phyloP scores from a whole-genome alignment of 257 asterid genomes.

The Salvia hispanica region DNA sequence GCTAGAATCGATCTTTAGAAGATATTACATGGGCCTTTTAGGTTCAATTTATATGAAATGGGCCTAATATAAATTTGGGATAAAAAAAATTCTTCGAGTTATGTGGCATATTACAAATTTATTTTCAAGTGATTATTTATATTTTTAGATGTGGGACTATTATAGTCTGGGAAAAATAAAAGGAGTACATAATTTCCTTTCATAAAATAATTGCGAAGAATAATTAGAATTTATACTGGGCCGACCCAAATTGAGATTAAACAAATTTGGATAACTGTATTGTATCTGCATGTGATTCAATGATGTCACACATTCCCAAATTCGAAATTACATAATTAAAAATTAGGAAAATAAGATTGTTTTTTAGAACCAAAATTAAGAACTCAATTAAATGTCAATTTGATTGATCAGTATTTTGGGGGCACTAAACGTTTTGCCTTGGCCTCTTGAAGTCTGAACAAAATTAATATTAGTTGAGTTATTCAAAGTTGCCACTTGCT shows the following conservation, averaged over 20 bases:
- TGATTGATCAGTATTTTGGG: conserved; percentile 23
- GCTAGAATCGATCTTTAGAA: too few relatives aligned
- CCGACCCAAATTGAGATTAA: conserved; percentile 13
- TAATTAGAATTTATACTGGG: too few relatives aligned
- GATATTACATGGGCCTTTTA: too few relatives aligned
- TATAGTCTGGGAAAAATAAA: too few relatives aligned
- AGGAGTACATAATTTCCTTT: too few relatives aligned
- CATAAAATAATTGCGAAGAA: too few relatives aligned
- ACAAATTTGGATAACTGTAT: conserved; percentile 27
- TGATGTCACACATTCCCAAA: conserved; percentile 39
- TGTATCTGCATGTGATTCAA: conserved; percentile 38
- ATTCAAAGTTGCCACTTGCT: conserved; percentile 37
- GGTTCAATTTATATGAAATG: too few relatives aligned
- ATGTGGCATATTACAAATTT: too few relatives aligned
- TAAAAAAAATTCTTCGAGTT: too few relatives aligned
- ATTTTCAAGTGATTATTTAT: too few relatives aligned
- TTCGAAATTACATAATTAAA: background rate
- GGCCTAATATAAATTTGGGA: too few relatives aligned
- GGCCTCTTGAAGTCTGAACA: conserved; percentile 15
- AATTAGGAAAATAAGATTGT: background rate
- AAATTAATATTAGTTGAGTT: conserved; percentile 34
- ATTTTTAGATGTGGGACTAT: too few relatives aligned
- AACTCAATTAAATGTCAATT: conserved; percentile 1
- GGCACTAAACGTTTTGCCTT: conserved; percentile 31
- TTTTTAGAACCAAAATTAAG: background rate